Evolutionary conservation across 2,329 filamentous ascomycete genomes (phyloP), one percentile per base, ranked within the genome.

Genomic region (Colletotrichum incanum): DNA sequence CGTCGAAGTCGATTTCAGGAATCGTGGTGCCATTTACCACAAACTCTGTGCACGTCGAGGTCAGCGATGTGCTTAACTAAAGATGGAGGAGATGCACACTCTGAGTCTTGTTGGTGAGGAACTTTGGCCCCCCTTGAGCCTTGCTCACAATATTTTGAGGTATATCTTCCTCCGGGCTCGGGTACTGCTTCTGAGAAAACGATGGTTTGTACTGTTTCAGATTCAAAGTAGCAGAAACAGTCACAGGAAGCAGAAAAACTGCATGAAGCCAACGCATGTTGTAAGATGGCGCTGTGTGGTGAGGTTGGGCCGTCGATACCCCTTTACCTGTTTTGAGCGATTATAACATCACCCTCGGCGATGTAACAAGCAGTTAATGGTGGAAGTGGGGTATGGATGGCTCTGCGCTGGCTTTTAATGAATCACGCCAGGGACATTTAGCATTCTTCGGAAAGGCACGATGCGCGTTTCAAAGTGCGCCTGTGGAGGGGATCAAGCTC

Each of bases 1-100:
- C 83, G 73, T 94, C 92, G 73, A 93, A 95, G 34, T 87, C 78
- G 0, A 94, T 90, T 23, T 93, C 91, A 0, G 93, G 93, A 59
- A 94, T 88, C 1, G 80, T 84, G 2, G 85, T 86, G 3, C 92
- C 90, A 75, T 94, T 88, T 50, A 93, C 90, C 28, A 86, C 87
- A 73, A 91, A 93, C 74, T 86, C 90, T 91, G 73, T 2, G 5
- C 65, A 39, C 4, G 1, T 68, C 16, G 18, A 67, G 6, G 45
- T 73, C 18, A 73, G 43, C 39, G 3, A 7, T 11, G 4, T 4
- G 1, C 12, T 5, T 34, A 0, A 20, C 20, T 2, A 1, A 1
- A 0, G 12, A 34, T 7, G 5, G 5, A 2, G 26, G 3, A 4
- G 20, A n/a, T 23, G n/a, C 62, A 9, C 59, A 73, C 71, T 62